Evolutionary conservation across 1,139 yeast species (phyloP), one percentile per base, ranked within the genome.

Genomic region (Yamadazyma friedrichii): DNA sequence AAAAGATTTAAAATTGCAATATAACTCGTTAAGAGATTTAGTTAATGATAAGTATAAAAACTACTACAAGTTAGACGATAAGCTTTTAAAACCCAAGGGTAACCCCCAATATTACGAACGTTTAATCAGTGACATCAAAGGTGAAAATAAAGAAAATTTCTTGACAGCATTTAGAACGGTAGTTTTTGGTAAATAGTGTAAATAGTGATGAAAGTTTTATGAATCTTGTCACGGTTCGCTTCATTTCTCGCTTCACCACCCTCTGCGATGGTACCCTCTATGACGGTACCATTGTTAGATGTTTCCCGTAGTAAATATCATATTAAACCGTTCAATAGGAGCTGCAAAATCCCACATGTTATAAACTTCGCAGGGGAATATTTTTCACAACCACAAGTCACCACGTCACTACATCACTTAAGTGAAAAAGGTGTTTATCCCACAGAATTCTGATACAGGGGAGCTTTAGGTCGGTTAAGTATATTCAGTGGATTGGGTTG

Each of bases 101-200:
- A 87, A 88, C 59, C 91, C 95, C 2, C 65, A 74, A 38, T 89
- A 89, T 57, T 89, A 89, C 56, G 74, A 71, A 33, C 74, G 94
- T 54, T 70, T 89, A 42, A 55, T 84, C 64, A 70, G 74, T 36
- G 95, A 88, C 59, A 74, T 89, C 38, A 71, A 74, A 44, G 93
- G 95, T n/a, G 82, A 83, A 51, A 74, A 74, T 55, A 82, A 78
- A 60, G 95, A 88, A 61, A 75, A 78, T 15, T 65, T 85, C 41
- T 61, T 78, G 45, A 65, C 77, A 38, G 91, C 91, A 29, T 56
- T 83, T 56, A 79, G 82, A 61, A 82, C 88, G 9, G 87, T 85
- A 35, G 55, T 84, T 22, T 76, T 81, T 52, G 91, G 93, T 38
- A 83, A 76, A 60, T 83, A 71, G 33, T 33, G 36, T 33, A 33